Conservation (phyloP, 2,329 filamentous ascomycete genomes). For the Ciborinia camelliae region DNA sequence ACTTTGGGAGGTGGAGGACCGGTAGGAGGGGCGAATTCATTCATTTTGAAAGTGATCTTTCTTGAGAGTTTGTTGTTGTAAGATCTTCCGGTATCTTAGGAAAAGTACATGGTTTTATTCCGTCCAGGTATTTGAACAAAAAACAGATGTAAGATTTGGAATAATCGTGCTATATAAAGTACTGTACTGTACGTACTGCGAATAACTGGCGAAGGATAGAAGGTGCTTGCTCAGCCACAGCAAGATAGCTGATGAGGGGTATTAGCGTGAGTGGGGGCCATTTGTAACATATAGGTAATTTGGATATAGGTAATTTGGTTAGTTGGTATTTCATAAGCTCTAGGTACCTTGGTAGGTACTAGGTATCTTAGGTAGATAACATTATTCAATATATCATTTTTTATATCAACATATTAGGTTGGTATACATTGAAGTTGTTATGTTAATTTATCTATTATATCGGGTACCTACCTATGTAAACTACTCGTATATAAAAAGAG, state of each 20-base stretch:
- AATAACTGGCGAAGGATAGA: too few relatives aligned
- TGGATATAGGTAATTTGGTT: too few relatives aligned
- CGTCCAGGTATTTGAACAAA: not conserved
- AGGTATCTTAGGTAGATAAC: too few relatives aligned
- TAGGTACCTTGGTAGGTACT: too few relatives aligned
- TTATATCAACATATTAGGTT: too few relatives aligned
- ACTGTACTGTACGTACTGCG: too few relatives aligned
- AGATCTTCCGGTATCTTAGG: not conserved
- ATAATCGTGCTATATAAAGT: not conserved
- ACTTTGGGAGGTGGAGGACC: slow-evolving; percentile 47
- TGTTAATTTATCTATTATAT: too few relatives aligned
- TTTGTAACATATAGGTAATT: too few relatives aligned
- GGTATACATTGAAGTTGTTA: too few relatives aligned
- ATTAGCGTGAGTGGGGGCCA: not conserved
- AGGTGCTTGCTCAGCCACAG: slow-evolving; percentile 17
- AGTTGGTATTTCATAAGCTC: too few relatives aligned
- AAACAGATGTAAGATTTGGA: not conserved
- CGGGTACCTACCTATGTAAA: not conserved
- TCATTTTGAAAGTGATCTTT: slow-evolving; percentile 25
- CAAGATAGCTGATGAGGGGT: slow-evolving; percentile 15
- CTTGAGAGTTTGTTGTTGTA: not conserved
- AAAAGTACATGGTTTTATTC: not conserved
- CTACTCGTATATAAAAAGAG: too few relatives aligned
- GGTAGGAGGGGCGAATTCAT: slow-evolving; percentile 34
- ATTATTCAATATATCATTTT: too few relatives aligned